These are phyloP conservation scores for Albugo laibachii DNA, from an alignment of 352 stramenopile species.

Conservation along the genomic window DNA sequence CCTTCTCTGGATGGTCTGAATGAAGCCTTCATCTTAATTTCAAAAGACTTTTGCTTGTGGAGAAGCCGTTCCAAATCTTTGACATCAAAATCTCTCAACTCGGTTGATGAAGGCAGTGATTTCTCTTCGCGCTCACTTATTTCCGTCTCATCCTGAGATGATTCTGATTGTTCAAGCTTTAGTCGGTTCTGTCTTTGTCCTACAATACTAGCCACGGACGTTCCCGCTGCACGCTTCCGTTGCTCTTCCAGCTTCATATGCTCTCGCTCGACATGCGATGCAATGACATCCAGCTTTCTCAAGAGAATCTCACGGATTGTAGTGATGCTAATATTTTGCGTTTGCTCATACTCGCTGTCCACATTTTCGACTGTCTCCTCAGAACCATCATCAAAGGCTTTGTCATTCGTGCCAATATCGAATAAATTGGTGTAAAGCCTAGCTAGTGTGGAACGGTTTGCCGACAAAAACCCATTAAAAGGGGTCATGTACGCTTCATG, in stretches of 20 bases:
- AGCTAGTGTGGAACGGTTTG: slow-evolving; percentile 32
- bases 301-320: too few relatives aligned
- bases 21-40: slow-evolving; percentile 44
- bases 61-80: slow-evolving; percentile 32
- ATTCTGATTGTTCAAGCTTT: slow-evolving; percentile 24
- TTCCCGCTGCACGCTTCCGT: too few relatives aligned
- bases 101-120: slow-evolving; percentile 1
- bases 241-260: too few relatives aligned
- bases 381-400: too few relatives aligned
- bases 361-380: too few relatives aligned
- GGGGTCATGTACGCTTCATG: slow-evolving; percentile 61
- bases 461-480: slow-evolving; percentile 45
- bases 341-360: too few relatives aligned
- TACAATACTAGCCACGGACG: too few relatives aligned
- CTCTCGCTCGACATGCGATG: too few relatives aligned
- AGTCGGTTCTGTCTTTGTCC: slow-evolving; percentile 3
- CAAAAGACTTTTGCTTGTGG: slow-evolving; percentile 27
- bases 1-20: slow-evolving; percentile 34
- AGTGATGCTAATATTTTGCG: too few relatives aligned
- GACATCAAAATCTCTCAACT: background rate
- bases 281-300: too few relatives aligned
- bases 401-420: too few relatives aligned
- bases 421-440: slow-evolving; percentile 20
- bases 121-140: background rate
- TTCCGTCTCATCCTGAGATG: background rate